phyloP scores from a whole-genome alignment of 1,284 basidiomycete species.

The Rhodotorula sp. region DNA sequence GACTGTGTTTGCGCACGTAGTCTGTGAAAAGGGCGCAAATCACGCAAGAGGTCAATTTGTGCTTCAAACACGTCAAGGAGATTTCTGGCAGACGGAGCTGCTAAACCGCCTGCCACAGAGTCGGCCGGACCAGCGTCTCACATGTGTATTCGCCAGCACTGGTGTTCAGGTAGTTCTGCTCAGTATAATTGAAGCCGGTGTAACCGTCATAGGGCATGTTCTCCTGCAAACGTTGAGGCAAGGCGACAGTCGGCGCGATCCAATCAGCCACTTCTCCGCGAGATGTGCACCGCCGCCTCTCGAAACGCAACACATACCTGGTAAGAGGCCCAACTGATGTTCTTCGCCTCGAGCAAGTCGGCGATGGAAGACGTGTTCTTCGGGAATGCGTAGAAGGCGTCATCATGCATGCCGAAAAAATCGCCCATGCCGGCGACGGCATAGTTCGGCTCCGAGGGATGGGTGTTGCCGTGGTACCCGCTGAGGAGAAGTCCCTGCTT shows the following conservation, averaged over 20 bases:
- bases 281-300: no score
- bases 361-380: constrained; percentile 59
- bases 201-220: constrained; percentile 59
- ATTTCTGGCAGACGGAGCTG: no score
- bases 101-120: no score
- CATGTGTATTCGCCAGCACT: constrained; percentile 51
- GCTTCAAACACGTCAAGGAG: no score
- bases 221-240: constrained; percentile 54
- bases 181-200: constrained; percentile 51
- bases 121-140: background rate
- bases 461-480: constrained; percentile 61
- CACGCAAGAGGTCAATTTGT: no score
- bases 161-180: constrained; percentile 54
- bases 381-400: constrained; percentile 51
- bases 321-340: constrained; percentile 54
- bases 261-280: no score
- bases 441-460: constrained; percentile 48
- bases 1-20: constrained; percentile 35
- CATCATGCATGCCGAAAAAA: constrained; percentile 60
- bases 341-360: constrained; percentile 63
- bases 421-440: constrained; percentile 55
- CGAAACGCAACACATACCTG: constrained; percentile 57
- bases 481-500: constrained; percentile 58
- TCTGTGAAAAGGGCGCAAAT: background rate
- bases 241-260: no score